Conservation (phyloP, 2,329 filamentous ascomycete genomes). For the Colletotrichum siamense region DNA sequence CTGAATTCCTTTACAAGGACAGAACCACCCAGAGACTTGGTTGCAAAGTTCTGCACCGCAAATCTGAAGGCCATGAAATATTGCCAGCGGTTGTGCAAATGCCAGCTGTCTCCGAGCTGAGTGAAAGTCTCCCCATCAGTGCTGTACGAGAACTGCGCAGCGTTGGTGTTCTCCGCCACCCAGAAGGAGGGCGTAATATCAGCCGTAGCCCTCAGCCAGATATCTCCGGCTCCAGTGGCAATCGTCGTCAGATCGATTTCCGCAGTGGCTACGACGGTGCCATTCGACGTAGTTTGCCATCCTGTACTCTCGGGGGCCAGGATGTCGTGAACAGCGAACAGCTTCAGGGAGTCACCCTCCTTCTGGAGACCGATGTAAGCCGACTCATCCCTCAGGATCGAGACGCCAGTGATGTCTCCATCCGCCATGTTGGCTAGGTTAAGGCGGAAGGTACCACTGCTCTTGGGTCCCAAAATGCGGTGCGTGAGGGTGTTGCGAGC, state of each 20-base stretch:
- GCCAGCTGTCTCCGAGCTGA: constrained; percentile 37
- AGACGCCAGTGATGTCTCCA: constrained; percentile 57
- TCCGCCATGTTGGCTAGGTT: constrained; percentile 51
- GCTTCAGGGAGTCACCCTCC: constrained; percentile 25
- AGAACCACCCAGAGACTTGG: constrained; percentile 31
- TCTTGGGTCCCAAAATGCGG: constrained; percentile 49
- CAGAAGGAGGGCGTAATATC: constrained; percentile 24
- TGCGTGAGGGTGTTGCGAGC: constrained; percentile 53
- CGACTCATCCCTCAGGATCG: constrained; percentile 55
- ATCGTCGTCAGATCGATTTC: not conserved
- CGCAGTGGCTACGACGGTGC: constrained; percentile 24
- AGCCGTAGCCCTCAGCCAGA: constrained; percentile 28
- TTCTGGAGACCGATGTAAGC: constrained; percentile 56
- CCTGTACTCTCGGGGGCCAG: constrained; percentile 28
- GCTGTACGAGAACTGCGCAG: constrained; percentile 41
- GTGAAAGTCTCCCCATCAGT: constrained; percentile 44
- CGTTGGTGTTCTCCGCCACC: not conserved
- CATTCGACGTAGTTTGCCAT: constrained; percentile 37
- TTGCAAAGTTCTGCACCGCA: constrained; percentile 55
- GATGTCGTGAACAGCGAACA: constrained; percentile 34
- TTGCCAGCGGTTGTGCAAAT: constrained; percentile 44
- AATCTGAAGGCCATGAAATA: constrained; percentile 56
- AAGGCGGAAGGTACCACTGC: constrained; percentile 53
- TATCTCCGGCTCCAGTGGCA: not conserved
- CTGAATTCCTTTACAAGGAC: constrained; percentile 6